Percentiles rank a stretch among this genome's conserved stretches.
phyloP scores from a whole-genome alignment of 2,329 filamentous ascomycete genomes.

The Arachnomyces sp. region DNA sequence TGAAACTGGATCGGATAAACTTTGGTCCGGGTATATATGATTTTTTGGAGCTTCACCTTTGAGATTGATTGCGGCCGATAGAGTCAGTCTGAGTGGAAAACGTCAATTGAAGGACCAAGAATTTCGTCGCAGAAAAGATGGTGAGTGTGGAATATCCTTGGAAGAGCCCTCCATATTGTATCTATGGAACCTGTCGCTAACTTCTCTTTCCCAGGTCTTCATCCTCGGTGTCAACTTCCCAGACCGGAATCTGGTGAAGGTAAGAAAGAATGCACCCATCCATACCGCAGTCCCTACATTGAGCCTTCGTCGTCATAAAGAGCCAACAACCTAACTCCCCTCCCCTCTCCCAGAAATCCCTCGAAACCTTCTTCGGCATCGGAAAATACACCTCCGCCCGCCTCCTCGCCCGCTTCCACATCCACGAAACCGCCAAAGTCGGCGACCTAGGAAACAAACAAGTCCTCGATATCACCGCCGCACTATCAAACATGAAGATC shows the following conservation, averaged over 20 bases:
- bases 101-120: neutral
- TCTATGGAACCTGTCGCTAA: conserved; percentile 11
- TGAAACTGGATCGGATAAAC: conserved; percentile 13
- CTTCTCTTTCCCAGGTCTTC: conserved; percentile 55
- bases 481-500: conserved; percentile 84
- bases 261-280: conserved; percentile 43
- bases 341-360: conserved; percentile 37
- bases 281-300: conserved; percentile 3
- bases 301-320: conserved; percentile 2
- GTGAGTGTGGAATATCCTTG: conserved; percentile 6
- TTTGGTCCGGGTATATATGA: too few relatives aligned
- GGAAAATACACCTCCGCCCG: conserved; percentile 60
- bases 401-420: conserved; percentile 80
- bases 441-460: conserved; percentile 67
- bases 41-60: too few relatives aligned
- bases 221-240: conserved; percentile 80
- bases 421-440: conserved; percentile 74
- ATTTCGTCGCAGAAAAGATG: conserved; percentile 11
- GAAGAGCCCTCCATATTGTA: neutral
- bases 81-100: neutral
- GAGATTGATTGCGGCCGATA: neutral
- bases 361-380: conserved; percentile 80
- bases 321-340: neutral
- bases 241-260: conserved; percentile 74
- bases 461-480: conserved; percentile 70